Percentiles rank a stretch among this genome's conserved stretches.
These are phyloP conservation scores for Paraglomus occultum DNA, from an alignment of 192 early-diverging fungal genomes.

Conservation along the genomic window DNA sequence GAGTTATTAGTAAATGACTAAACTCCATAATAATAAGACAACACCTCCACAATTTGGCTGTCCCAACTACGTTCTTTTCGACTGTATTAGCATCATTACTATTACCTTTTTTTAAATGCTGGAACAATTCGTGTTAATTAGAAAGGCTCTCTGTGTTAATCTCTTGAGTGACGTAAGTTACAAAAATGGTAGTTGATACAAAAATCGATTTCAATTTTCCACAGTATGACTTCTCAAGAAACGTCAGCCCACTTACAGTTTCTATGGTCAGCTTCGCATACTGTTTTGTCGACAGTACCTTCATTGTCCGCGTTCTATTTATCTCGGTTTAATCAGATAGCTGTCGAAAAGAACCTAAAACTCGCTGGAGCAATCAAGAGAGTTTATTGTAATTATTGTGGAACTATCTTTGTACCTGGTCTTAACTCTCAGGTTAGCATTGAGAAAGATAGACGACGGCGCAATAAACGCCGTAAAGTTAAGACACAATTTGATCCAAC, in stretches of 20 bases:
- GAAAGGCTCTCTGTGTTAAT: too few relatives aligned
- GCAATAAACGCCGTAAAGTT: slow-evolving; percentile 9
- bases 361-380: slow-evolving; percentile 44
- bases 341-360: slow-evolving; percentile 35
- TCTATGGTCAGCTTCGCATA: slow-evolving; percentile 47
- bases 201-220: too few relatives aligned
- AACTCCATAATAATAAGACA: too few relatives aligned
- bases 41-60: too few relatives aligned
- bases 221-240: background rate
- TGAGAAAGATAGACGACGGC: slow-evolving; percentile 29
- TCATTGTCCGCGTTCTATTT: slow-evolving; percentile 45
- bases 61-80: too few relatives aligned
- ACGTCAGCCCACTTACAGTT: slow-evolving; percentile 37
- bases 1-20: too few relatives aligned
- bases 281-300: slow-evolving; percentile 36
- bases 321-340: slow-evolving; percentile 40
- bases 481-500: slow-evolving; percentile 23
- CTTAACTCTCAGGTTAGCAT: slow-evolving; percentile 40
- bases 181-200: too few relatives aligned
- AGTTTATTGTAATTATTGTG: slow-evolving; percentile 42
- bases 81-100: too few relatives aligned
- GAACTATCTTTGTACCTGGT: slow-evolving; percentile 46
- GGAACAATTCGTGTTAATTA: too few relatives aligned
- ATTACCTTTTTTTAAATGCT: too few relatives aligned
- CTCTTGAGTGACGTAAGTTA: too few relatives aligned